Evolutionary conservation across 257 asterid species (phyloP), one percentile per base, ranked within the genome.

Genomic region (Lycium barbarum): DNA sequence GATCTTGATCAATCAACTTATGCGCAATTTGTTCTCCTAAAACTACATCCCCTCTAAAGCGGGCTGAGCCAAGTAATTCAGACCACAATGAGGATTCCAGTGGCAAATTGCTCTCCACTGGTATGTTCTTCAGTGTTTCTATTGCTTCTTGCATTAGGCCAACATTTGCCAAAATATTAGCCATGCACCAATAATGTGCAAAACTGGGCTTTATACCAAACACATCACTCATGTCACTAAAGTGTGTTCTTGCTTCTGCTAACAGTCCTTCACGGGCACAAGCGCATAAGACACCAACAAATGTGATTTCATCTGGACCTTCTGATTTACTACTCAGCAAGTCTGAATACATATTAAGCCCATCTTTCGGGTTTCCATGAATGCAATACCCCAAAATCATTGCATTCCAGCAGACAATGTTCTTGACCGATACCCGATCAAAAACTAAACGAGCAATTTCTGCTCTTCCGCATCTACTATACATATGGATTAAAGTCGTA

Each of bases 141-240:
- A 90, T 82, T 17, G 98, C 98, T 83, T 93, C 96, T 59, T 88
- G 84, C 88, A 71, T 84, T 54, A 84, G 86, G 84, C 93, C 97
- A 86, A 83, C 88, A 83, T 80, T 84, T 70, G 93, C 95, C 88
- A 90, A 90, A 35, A 94, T 91, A 86, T 89, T 93, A 81, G 98
- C 95, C 96, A 94, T 71, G 92, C 95, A 94, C 98, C 97, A 94
- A 73, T 90, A 92, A 89, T 94, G 98, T 14, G 89, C 94, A 15
- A 94, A 94, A 86, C 86, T 89, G 26, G 93, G 95, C 74, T 89
- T 89, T 72, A 92, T 36, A 13, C 82, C 67, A 70, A 88, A 91
- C 66, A 86, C 86, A 51, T 90, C 91, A 43, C 35, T 88, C 95
- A 94, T 93, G 79, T 92, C 83, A 53, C 85, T 62, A 53, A 94